Base-by-base conservation (phyloP, 345 rosid genomes). In the Aquilaria yunnanensis region DNA sequence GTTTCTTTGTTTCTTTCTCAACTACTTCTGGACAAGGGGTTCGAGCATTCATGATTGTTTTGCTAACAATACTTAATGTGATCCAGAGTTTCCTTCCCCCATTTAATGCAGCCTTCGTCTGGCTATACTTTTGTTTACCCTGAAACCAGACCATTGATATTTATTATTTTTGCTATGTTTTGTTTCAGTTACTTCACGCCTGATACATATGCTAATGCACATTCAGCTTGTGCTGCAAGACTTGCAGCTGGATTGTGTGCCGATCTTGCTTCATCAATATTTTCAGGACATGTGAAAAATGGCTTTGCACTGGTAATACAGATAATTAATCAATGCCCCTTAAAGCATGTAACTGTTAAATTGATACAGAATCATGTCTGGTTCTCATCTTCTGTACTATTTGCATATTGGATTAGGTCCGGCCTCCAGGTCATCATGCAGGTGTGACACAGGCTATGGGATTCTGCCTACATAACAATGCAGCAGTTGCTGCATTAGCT, bases 351-450 rank as follows among this genome's bases (percentile, higher is more conserved):
- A 14, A 5, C 43, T 37, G 7, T 9, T 37, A 37, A 37, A 5
- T 3, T 37, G 43, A 9, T 37, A 5, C 8, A 2, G 43, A 37
- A 37, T 3, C 14, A 14, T 65, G 56, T 16, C 46, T 54, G 41
- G 46, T 31, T 58, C 56, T 50, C 32, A 57, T 61, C 51, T 57
- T 50, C 47, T 53, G 10, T 51, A 2, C 43, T 13, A 10, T 61
- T n/a, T 48, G 59, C 29, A 32, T 56, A 62, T 43, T 67, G 68
- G 59, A 29, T 70, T 77, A 94, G 99, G 91, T 94, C 57, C 83
- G 99, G 41, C 99, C 99, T 58, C 99, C 99, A 1, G 99, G 99
- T 49, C 99, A 94, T 77, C 99, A 94, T 86, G 99, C 98, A 70
- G 96, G 98, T 64, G 72, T 90, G 64, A 82, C 68, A 64, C 92